phyloP scores from a whole-genome alignment of 192 early-diverging fungal genomes.

The Dissophora globulifera region DNA sequence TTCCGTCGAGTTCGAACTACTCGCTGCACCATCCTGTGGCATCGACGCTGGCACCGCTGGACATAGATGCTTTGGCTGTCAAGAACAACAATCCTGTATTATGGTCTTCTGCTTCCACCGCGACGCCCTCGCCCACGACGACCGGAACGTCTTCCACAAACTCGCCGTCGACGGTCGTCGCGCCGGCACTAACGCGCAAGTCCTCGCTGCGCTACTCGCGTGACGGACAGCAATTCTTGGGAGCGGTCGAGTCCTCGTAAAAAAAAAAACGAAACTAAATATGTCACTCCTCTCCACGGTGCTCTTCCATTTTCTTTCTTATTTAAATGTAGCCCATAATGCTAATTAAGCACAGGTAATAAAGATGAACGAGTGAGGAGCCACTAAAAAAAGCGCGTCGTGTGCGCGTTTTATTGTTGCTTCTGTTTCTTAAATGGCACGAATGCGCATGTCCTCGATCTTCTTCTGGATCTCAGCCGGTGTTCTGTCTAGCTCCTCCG shows the following conservation, averaged over 20 bases:
- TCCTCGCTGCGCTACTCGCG: constrained; percentile 28
- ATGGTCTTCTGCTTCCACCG: not conserved
- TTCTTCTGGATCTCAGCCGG: constrained; percentile 90
- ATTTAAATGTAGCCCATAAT: no score
- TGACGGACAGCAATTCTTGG: constrained; percentile 19
- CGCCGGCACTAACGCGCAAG: constrained; percentile 28
- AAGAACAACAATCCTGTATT: no score
- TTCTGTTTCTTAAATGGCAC: constrained; percentile 32
- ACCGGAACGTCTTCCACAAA: not conserved
- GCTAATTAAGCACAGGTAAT: no score
- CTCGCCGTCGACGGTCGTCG: constrained; percentile 6
- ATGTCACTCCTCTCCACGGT: no score
- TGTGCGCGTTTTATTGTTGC: not conserved
- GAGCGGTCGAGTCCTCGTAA: no score
- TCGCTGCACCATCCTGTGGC: constrained; percentile 16
- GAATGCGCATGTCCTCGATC: constrained; percentile 88
- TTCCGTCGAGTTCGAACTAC: not conserved
- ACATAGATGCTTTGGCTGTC: not conserved
- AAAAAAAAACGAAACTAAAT: no score
- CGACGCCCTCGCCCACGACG: not conserved
- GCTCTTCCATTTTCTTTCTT: no score
- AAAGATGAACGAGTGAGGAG: no score
- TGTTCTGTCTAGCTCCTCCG: constrained; percentile 89
- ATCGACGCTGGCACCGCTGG: constrained; percentile 9
- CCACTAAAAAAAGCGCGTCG: no score